Evolutionary conservation across 345 rosid genomes (phyloP).

Genomic region (Fremontodendron californicum): DNA sequence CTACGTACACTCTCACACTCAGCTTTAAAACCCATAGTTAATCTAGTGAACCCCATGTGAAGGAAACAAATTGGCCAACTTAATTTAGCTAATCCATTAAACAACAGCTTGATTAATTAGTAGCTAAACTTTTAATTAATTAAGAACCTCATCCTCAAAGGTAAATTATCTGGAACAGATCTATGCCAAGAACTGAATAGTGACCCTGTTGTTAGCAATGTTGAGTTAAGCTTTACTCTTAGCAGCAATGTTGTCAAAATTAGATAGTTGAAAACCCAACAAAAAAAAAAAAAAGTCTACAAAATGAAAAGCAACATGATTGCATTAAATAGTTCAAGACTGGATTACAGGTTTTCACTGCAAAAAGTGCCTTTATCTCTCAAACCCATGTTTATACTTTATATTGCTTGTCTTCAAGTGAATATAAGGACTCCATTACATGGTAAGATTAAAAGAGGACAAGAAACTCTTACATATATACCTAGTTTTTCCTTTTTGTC

Average conservation of each 20-base stretch:
- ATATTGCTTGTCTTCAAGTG: slow-evolving; percentile 1
- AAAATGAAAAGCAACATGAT: neutral
- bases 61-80: neutral
- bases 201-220: neutral
- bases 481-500: slow-evolving; percentile 11
- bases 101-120: neutral
- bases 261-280: neutral
- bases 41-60: neutral
- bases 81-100: neutral
- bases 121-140: neutral
- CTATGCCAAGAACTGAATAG: neutral
- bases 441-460: slow-evolving; percentile 2
- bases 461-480: neutral
- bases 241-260: neutral
- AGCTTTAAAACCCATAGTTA: neutral
- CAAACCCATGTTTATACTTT: neutral
- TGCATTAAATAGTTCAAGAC: neutral
- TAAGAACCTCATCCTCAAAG: neutral
- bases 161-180: neutral
- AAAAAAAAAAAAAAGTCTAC: neutral
- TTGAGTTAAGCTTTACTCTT: neutral
- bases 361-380: neutral
- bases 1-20: neutral
- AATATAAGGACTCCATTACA: neutral
- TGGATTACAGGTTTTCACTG: neutral